These are phyloP conservation scores for Vararia minispora DNA, from an alignment of 768 basidiomycete species.

Conservation along the genomic window DNA sequence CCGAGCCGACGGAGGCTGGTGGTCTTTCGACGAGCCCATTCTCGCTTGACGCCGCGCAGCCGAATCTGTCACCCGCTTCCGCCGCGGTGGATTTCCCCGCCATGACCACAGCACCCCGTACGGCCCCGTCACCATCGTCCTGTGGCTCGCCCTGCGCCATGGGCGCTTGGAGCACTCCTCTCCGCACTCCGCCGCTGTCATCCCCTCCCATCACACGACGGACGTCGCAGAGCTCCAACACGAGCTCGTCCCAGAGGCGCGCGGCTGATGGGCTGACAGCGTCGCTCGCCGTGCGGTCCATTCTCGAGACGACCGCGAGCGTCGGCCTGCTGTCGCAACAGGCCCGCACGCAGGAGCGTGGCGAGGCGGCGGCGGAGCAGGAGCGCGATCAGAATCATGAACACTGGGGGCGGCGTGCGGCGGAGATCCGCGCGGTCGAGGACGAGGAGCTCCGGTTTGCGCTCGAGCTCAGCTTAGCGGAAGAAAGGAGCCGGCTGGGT, in stretches of 20 bases:
- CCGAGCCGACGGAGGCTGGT: slow-evolving; percentile 49
- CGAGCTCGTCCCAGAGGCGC: no score
- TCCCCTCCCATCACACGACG: no score
- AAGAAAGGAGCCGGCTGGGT: slow-evolving; percentile 14
- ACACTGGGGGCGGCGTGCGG: slow-evolving; percentile 5
- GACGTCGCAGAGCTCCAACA: no score
- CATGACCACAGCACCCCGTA: slow-evolving; percentile 14
- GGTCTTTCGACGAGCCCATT: slow-evolving; percentile 6
- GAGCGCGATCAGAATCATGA: no score
- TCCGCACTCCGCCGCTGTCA: slow-evolving; percentile 15
- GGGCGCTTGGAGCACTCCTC: slow-evolving; percentile 23
- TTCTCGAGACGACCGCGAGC: no score
- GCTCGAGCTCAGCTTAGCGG: slow-evolving; percentile 12
- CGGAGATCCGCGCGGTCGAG: slow-evolving; percentile 5
- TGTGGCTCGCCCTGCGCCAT: slow-evolving; percentile 16
- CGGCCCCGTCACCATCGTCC: slow-evolving; percentile 15
- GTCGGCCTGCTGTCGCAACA: no score
- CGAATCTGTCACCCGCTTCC: slow-evolving; percentile 12
- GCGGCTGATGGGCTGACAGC: no score
- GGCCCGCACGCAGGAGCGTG: no score
- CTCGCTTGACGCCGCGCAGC: slow-evolving; percentile 1
- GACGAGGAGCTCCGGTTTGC: slow-evolving; percentile 13
- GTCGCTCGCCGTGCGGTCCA: no score
- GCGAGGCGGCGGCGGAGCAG: no score
- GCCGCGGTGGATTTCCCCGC: slow-evolving; percentile 24